Conservation (phyloP, 2,329 filamentous ascomycete species). For the Fusarium sp. region DNA sequence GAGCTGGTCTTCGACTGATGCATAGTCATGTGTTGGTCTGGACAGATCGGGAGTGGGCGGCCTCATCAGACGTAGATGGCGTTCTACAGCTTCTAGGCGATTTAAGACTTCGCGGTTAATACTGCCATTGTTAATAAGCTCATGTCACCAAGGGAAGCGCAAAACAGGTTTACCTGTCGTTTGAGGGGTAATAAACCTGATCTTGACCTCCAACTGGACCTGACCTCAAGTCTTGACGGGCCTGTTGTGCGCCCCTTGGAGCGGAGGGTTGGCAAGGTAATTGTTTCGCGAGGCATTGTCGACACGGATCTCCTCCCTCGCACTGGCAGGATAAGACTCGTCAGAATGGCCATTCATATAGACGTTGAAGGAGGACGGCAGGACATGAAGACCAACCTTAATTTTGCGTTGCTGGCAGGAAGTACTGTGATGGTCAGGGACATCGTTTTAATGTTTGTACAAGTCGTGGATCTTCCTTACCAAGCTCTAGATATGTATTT, state of each 20-base stretch:
- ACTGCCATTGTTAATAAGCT: background rate
- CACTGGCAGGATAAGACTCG: background rate
- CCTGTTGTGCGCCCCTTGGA: constrained; percentile 7
- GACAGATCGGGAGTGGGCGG: background rate
- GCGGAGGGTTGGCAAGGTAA: constrained; percentile 12
- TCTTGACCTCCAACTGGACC: background rate
- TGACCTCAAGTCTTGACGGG: background rate
- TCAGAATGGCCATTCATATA: background rate
- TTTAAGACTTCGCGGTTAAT: constrained; percentile 8
- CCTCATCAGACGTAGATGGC: constrained; percentile 7
- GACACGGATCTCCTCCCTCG: constrained; percentile 29
- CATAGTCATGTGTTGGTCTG: background rate
- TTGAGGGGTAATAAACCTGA: background rate
- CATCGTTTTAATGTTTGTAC: too few species aligned
- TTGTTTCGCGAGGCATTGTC: constrained; percentile 22
- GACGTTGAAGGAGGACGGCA: background rate
- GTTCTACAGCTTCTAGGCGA: constrained; percentile 15
- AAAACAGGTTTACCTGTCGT: background rate
- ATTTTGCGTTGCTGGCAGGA: constrained; percentile 34
- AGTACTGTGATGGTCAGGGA: constrained; percentile 2
- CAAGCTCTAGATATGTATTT: constrained; percentile 36
- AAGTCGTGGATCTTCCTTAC: background rate
- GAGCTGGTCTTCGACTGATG: constrained; percentile 7
- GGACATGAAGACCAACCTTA: constrained; percentile 9
- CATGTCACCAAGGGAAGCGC: background rate